A percentile compares a stretch with the other conserved stretches of the same genome.
phyloP scores from a whole-genome alignment of 2,329 filamentous ascomycete genomes.

The Trichoderma semiorbis region DNA sequence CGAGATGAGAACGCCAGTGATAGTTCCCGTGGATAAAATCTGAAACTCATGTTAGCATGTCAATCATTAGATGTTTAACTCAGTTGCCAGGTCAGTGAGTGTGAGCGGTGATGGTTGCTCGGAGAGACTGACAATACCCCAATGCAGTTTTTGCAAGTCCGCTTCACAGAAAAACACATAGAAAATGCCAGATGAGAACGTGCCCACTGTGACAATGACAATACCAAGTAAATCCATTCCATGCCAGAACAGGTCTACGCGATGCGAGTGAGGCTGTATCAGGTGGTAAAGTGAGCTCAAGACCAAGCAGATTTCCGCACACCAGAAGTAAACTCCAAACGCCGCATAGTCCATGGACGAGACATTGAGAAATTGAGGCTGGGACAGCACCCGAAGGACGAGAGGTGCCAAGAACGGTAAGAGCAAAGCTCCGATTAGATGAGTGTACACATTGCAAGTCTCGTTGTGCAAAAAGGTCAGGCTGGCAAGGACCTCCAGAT shows the following conservation, averaged over 20 bases:
- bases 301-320: not conserved
- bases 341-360: conserved; percentile 2
- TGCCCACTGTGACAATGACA: not conserved
- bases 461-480: conserved; percentile 3
- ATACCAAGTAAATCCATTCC: conserved; percentile 8
- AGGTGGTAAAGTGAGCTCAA: conserved; percentile 7
- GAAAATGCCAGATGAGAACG: conserved; percentile 4
- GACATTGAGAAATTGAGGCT: not conserved
- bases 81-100: not conserved
- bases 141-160: conserved; percentile 1
- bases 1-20: not conserved
- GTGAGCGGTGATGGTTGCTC: not conserved
- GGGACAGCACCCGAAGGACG: not conserved
- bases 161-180: conserved; percentile 8
- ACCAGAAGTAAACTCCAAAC: not conserved
- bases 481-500: not conserved
- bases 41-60: not conserved
- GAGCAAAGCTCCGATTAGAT: not conserved
- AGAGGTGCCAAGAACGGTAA: not conserved
- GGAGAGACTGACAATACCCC: conserved; percentile 1
- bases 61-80: not conserved
- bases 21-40: not conserved
- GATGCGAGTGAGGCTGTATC: not conserved
- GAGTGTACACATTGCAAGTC: conserved; percentile 6
- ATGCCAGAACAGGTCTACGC: not conserved